Base-by-base conservation (phyloP, 2,329 filamentous ascomycete species). In the Colletotrichum caudatum region DNA sequence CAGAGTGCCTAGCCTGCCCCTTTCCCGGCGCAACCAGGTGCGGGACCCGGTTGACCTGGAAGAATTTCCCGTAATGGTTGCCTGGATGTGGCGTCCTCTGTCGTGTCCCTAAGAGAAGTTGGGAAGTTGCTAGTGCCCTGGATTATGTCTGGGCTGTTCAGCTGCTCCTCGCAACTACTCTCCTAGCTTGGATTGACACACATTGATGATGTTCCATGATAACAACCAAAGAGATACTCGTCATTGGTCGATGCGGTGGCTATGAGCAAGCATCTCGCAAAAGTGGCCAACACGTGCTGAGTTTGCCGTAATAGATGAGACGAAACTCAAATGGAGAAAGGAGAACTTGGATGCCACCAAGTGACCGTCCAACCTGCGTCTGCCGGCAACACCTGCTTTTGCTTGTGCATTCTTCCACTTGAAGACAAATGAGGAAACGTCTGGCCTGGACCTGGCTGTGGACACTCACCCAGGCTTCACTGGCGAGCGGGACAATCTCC, bases 371-470 rank as follows among this genome's bases (percentile, higher is more conserved):
- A 57, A 63, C 63, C 67, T 57, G 57, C 63, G 67, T 67, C 57
- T 61, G 63, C 68, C 44, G 51, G 57, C 57, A 71, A 67, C 64
- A 71, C 68, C 62, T 62, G 56, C 64, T 71, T 64, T 71, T 71
- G 63, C 68, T 44, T 29, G 68, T 71, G 68, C 64, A 62, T 61
- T n/a, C 39, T 64, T 51, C 68, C 68, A 68, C 64, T 68, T 63
- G 35, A 68, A 58, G 64, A 71, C 58, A 58, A 57, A 67, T 67
- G 64, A 62, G 53, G 63, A 23, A 44, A 62, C 23, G 50, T 67
- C 53, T 57, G 64, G 51, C 58, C 68, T 68, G 64, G 68, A 57
- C 68, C 68, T 39, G 51, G 20, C 64, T 67, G n/a, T 63, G 51
- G 57, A 51, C 39, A 67, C 57, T 59, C 35, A 20, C 11, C 66